phyloP scores from a whole-genome alignment of 805 yeast species.

The Torulaspora maleeae region DNA sequence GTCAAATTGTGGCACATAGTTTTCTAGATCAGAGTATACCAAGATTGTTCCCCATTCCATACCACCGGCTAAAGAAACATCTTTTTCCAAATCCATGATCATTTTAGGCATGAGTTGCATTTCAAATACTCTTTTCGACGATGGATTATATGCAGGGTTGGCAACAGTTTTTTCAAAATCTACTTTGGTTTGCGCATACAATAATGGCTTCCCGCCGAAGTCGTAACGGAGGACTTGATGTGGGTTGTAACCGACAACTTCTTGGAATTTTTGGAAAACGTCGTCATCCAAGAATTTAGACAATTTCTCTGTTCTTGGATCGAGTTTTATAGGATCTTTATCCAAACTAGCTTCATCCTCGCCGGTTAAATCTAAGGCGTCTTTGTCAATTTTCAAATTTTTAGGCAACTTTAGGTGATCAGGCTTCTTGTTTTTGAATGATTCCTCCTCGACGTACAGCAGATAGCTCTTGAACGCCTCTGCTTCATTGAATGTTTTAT shows the following conservation, averaged over 20 bases:
- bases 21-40: conserved; percentile 71
- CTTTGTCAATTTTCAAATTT: conserved; percentile 48
- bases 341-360: conserved; percentile 31
- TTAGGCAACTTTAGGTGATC: conserved; percentile 48
- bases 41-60: conserved; percentile 98
- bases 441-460: conserved; percentile 69
- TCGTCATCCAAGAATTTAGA: conserved; percentile 64
- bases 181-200: conserved; percentile 53
- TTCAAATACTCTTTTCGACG: conserved; percentile 64
- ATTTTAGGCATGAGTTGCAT: conserved; percentile 93
- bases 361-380: conserved; percentile 43
- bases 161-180: conserved; percentile 44
- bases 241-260: conserved; percentile 74
- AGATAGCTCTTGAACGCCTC: conserved; percentile 57
- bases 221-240: conserved; percentile 84
- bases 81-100: conserved; percentile 71
- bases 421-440: conserved; percentile 47
- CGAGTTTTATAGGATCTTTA: conserved; percentile 29
- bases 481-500: conserved; percentile 19
- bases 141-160: conserved; percentile 55
- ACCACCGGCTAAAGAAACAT: conserved; percentile 53
- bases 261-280: conserved; percentile 73
- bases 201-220: conserved; percentile 68
- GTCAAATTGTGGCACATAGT: conserved; percentile 54
- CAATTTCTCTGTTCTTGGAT: conserved; percentile 45